Evolutionary conservation across 192 early-diverging fungal species (phyloP).

Genomic region (Coemansia sp.): DNA sequence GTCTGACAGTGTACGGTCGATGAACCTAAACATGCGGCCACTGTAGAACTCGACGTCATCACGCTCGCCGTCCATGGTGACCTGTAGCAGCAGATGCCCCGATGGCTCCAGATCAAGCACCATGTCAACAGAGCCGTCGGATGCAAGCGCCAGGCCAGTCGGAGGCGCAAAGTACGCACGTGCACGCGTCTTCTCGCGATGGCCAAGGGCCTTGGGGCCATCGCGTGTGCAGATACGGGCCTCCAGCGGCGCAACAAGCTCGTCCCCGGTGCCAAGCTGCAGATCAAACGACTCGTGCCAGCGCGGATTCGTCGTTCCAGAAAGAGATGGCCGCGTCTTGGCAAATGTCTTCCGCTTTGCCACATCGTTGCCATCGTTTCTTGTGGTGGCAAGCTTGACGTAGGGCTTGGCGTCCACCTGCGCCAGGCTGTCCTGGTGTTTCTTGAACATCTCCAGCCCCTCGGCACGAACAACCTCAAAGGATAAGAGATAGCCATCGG

Average conservation of each 20-base stretch:
- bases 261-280: conserved; percentile 52
- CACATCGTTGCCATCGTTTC: conserved; percentile 46
- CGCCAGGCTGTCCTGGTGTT: conserved; percentile 50
- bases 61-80: conserved; percentile 76
- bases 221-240: conserved; percentile 54
- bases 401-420: conserved; percentile 56
- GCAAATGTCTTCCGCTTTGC: conserved; percentile 60
- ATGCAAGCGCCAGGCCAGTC: conserved; percentile 28
- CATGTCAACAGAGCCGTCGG: conserved; percentile 67
- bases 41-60: conserved; percentile 85
- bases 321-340: conserved; percentile 53
- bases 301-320: conserved; percentile 61
- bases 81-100: conserved; percentile 65
- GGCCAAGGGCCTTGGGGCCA: conserved; percentile 48
- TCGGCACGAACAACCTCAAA: conserved; percentile 71
- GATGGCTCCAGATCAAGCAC: conserved; percentile 68
- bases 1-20: conserved; percentile 69
- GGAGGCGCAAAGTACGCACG: conserved; percentile 62
- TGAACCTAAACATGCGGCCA: conserved; percentile 69
- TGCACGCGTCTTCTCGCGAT: conserved; percentile 57
- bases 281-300: conserved; percentile 81
- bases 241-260: conserved; percentile 35
- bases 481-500: conserved; percentile 58
- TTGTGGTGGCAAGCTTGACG: conserved; percentile 58
- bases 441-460: conserved; percentile 63